Evolutionary conservation across 169 alveolate species (phyloP), one percentile per base, ranked within the genome.

Genomic region (Cyclospora cayetanensis): DNA sequence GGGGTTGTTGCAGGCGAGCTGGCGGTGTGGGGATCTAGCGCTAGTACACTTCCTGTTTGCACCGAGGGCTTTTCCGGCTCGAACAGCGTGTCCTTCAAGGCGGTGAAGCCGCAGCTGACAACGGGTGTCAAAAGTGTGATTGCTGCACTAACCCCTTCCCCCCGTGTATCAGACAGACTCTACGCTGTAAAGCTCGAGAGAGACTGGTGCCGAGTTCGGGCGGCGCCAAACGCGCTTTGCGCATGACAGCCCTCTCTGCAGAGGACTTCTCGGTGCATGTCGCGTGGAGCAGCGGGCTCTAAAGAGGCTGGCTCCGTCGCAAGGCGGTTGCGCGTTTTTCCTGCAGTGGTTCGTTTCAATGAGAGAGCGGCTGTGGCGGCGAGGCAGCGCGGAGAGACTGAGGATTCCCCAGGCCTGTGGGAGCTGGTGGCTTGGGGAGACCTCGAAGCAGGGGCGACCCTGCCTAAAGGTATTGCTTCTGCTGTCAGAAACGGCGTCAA

Each of bases 21-120:
- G 76, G 76, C 76, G 4, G 76, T 65, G 39, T 65, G 76, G 76
- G 76, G 76, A 1, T 27, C 76, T 41, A 65, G 76, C 76, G 31
- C 76, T 2, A 65, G 76, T 25, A 27, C 76, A 4, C 22, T 41
- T 18, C 76, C 76, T n/a, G n/a, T 65, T 27, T 65, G 76, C 76
- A 65, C n/a, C 76, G 76, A 65, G 76, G 76, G 76, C 31, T 65
- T 65, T 65, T 4, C 76, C 3, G 37, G 43, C 3, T 65, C 76
- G 2, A 41, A 65, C 1, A 27, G 4, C 31, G 76, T 25, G 2
- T 27, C 76, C 31, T 65, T 65, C 37, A 35, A 65, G 37, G 5
- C n/a, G 29, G 76, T 65, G n/a, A 65, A 65, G 37, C 43, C n/a
- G 37, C 1, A n/a, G 4, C 76, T 65, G 1, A 27, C 76, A 27